These are phyloP conservation scores for Eucalyptus curtisii DNA, from an alignment of 345 rosid genomes.

Conservation along the genomic window DNA sequence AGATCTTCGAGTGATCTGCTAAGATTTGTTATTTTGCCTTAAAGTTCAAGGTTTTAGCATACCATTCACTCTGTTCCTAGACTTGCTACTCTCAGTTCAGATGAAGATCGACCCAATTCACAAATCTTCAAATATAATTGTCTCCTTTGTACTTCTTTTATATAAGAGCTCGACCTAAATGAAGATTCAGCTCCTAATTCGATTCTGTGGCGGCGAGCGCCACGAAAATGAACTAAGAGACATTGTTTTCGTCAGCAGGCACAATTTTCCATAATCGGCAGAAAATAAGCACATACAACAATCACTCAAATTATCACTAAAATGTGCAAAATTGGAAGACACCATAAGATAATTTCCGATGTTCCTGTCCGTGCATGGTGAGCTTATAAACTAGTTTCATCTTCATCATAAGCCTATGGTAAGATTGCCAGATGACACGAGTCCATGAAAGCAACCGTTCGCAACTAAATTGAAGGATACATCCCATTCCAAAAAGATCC, in stretches of 20 bases:
- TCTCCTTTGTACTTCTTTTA: background rate
- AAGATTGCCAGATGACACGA: background rate
- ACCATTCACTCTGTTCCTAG: background rate
- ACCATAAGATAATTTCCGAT: background rate
- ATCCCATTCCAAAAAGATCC: background rate
- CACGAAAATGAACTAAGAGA: background rate
- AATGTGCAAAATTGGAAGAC: background rate
- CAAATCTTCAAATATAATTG: background rate
- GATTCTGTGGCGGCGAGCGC: background rate
- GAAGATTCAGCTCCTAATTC: background rate
- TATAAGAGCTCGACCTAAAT: background rate
- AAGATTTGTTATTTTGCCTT: background rate
- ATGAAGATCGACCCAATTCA: background rate
- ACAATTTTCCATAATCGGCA: too few relatives aligned
- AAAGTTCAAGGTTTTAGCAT: background rate
- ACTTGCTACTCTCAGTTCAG: background rate
- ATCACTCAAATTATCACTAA: background rate
- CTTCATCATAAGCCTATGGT: background rate
- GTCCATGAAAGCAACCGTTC: background rate
- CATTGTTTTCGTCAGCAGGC: background rate
- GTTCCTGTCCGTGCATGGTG: background rate
- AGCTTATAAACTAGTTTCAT: background rate
- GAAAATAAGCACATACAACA: background rate
- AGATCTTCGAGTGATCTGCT: background rate
- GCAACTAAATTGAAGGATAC: background rate